These are phyloP conservation scores for Vanrija sp. DNA, from an alignment of 1,284 basidiomycete species.

Conservation along the genomic window DNA sequence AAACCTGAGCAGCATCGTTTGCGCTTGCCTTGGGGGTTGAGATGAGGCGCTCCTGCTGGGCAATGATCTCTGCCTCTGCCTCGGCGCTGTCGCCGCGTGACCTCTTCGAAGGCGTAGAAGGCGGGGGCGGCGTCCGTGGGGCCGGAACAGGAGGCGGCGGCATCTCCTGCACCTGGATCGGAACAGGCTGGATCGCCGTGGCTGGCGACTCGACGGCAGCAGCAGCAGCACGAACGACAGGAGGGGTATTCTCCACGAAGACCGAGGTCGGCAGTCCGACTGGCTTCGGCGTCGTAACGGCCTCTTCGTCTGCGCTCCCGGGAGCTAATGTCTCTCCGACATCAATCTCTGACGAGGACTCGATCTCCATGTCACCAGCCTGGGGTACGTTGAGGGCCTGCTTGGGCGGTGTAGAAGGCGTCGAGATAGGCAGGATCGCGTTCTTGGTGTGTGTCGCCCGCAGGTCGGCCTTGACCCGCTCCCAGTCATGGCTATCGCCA, in stretches of 20 bases:
- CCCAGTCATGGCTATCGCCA: constrained; percentile 23
- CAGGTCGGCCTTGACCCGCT: constrained; percentile 3
- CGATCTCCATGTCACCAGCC: constrained; percentile 15
- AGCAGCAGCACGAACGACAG: background rate
- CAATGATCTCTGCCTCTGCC: background rate
- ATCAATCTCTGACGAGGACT: constrained; percentile 14
- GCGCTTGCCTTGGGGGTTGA: constrained; percentile 12
- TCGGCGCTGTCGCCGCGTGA: constrained; percentile 5
- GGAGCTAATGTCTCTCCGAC: too few species aligned
- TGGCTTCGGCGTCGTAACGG: too few species aligned
- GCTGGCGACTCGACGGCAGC: background rate
- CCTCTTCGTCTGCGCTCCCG: too few species aligned
- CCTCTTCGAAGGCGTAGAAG: constrained; percentile 12
- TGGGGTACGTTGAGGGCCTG: constrained; percentile 9
- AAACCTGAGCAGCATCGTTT: background rate
- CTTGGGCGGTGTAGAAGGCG: background rate
- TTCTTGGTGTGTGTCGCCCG: too few species aligned
- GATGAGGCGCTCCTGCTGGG: background rate
- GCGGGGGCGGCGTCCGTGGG: background rate
- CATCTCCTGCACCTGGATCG: background rate
- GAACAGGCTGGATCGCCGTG: background rate
- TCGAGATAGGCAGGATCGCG: background rate
- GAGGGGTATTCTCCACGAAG: too few species aligned
- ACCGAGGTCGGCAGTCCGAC: background rate
- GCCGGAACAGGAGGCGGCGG: background rate